Base-by-base conservation (phyloP, 23 red algal genomes). In the Gracilaria gracilis region DNA sequence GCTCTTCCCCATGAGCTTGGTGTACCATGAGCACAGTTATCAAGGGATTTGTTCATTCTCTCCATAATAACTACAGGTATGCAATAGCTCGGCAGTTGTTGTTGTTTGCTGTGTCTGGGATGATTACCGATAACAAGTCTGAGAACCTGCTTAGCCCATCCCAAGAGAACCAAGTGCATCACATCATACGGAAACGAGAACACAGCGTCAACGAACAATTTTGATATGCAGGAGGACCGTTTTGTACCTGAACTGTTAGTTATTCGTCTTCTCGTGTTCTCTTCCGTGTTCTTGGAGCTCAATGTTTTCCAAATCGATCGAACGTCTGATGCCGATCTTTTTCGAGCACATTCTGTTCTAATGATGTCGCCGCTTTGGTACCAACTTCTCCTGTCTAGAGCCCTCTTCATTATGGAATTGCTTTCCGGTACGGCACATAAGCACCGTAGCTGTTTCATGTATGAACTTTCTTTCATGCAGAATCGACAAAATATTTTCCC, bases 161-260 rank as follows among this genome's bases (percentile, higher is more conserved):
- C 74, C 17, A 79, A 32, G 2, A 79, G 23, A n/a, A 50, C 42
- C 21, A 79, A 57, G 24, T 46, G 74, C 74, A 79, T 79, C 6
- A 57, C 20, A 20, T 79, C 74, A 42, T 79, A 79, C 13, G 74
- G 74, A 32, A 51, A 79, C 6, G 74, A 21, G 39, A 28, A 54
- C 14, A 50, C 21, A 50, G 28, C 50, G 20, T 79, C 74, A 16
- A 79, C 4, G 1, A n/a, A 2, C 34, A 79, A 24, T 14, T 51
- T 21, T 3, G 5, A 79, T 2, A 79, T 3, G 13, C 50, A 57
- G 9, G 50, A 29, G 19, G 20, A 2, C 38, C 39, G 50, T 23
- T 79, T 79, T 23, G 51, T 79, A 19, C 39, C 74, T 50, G 37
- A 54, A 29, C 6, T 5, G 23, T 57, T 50, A 13, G 20, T 50